Evolutionary conservation across 306 rosid genomes (phyloP), one percentile per base, ranked within the genome.

Genomic region (Vicia villosa): DNA sequence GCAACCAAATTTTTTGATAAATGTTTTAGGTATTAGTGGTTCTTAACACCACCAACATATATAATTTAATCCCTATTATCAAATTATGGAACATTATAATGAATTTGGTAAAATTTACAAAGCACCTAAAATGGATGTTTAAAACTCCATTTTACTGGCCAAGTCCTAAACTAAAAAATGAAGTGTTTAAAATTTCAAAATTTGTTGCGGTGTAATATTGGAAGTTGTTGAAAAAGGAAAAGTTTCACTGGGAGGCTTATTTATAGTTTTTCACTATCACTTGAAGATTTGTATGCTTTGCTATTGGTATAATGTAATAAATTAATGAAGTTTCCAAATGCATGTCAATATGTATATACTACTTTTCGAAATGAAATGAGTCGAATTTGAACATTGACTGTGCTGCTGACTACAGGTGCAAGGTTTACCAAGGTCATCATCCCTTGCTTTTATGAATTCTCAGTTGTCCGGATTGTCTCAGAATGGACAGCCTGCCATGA

Each of bases 401-500:
- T 66, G 70, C 77, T 66, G 70, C 59, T 75, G 62, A 70, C 45
- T 73, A 52, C 83, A 91, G 94, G 89, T 87, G 77, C 97, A 89
- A 76, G 92, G 84, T 81, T 68, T 89, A 74, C 84, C 94, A 36
- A 91, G 95, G 82, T 68, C 93, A n/a, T 67, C 97, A 5, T 79
- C 90, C 65, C 86, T 89, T 67, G 95, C 95, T 62, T 91, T 86
- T 81, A 80, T 91, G 92, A 94, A 71, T 80, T 66, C 88, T 69
- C 98, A 87, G 75, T 80, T 87, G 74, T 76, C 96, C 54, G 96
- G 87, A 66, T 76, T 95, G 82, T 66, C 92, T 66, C 96, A 91
- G 87, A 91, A 89, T 77, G 99, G 97, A 82, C 97, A 91, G 82
- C 84, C 81, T 74, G 86, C 73, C 10, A 74, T 88, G 86, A 66